Percentiles rank a stretch among this genome's conserved stretches.
phyloP scores from a whole-genome alignment of 768 basidiomycete species.

The Pulveroboletus sp. region DNA sequence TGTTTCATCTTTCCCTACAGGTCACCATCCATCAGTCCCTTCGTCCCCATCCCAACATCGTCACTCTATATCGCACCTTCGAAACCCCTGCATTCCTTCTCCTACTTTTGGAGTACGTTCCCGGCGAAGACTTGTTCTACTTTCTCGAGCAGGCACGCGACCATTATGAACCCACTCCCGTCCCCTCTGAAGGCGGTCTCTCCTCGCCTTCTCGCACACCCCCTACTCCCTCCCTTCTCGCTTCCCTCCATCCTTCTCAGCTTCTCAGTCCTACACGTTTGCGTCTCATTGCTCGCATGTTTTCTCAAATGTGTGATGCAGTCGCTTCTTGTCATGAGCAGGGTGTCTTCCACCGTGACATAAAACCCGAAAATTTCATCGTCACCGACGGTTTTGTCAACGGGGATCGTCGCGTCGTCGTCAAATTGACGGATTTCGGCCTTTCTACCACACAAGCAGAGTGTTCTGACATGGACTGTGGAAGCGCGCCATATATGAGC shows the following conservation, averaged over 20 bases:
- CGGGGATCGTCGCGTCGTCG: conserved; percentile 84
- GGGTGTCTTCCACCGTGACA: conserved; percentile 93
- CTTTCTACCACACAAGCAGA: conserved; percentile 86
- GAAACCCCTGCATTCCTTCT: conserved; percentile 91
- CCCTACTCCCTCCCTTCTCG: conserved; percentile 90
- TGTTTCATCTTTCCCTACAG: conserved; percentile 35
- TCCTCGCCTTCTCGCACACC: conserved; percentile 63
- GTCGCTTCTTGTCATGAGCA: conserved; percentile 92
- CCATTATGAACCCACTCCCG: conserved; percentile 59
- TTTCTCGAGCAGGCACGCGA: conserved; percentile 96
- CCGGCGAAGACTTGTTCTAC: conserved; percentile 96
- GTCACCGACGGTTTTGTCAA: conserved; percentile 78
- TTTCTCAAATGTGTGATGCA: conserved; percentile 97
- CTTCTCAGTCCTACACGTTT: conserved; percentile 86
- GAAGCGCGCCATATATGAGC: conserved; percentile 98
- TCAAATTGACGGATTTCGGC: conserved; percentile 97
- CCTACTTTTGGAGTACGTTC: conserved; percentile 92
- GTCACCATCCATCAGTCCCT: conserved; percentile 95
- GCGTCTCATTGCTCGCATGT: conserved; percentile 95
- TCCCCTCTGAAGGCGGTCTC: conserved; percentile 11
- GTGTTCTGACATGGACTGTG: conserved; percentile 96
- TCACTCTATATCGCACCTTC: conserved; percentile 89
- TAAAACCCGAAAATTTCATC: conserved; percentile 99
- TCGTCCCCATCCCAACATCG: conserved; percentile 87
- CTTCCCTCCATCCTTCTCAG: conserved; percentile 73